A percentile compares a stretch with the other conserved stretches of the same genome.
phyloP scores from a whole-genome alignment of 169 alveolate genomes.

The Cryptosporidium felis region DNA sequence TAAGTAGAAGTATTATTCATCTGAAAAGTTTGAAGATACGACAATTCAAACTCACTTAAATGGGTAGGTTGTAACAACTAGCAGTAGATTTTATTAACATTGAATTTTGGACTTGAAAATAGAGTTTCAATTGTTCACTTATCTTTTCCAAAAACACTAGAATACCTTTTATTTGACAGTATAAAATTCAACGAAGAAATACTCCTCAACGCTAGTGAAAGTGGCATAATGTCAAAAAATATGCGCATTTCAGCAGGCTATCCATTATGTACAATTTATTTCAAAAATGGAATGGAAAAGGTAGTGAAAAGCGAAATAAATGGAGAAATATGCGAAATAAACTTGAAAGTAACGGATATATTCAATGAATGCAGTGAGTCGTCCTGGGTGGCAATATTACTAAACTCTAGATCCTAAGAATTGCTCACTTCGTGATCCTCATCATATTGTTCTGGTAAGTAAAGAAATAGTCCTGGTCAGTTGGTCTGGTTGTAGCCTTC shows the following conservation, averaged over 20 bases:
- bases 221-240: conserved; percentile 22
- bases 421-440: background rate
- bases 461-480: conserved; percentile 49
- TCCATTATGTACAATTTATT: conserved; percentile 9
- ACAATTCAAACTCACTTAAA: conserved; percentile 46
- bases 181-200: conserved; percentile 4
- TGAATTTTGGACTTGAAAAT: background rate
- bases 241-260: background rate
- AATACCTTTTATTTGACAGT: background rate
- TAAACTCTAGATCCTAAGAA: background rate
- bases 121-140: conserved; percentile 39
- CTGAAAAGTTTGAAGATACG: conserved; percentile 15
- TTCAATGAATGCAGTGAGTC: background rate
- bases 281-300: background rate
- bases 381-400: conserved; percentile 56
- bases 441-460: conserved; percentile 60
- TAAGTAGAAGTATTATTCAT: conserved; percentile 13
- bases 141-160: background rate
- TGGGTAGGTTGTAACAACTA: conserved; percentile 21
- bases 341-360: conserved; percentile 18
- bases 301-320: conserved; percentile 4
- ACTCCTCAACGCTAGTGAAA: background rate
- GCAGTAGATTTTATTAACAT: background rate
- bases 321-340: conserved; percentile 40
- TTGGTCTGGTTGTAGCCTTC: conserved; percentile 70